Conservation (phyloP, 495 filamentous ascomycete species). For the Aspergillus bertholletiae region DNA sequence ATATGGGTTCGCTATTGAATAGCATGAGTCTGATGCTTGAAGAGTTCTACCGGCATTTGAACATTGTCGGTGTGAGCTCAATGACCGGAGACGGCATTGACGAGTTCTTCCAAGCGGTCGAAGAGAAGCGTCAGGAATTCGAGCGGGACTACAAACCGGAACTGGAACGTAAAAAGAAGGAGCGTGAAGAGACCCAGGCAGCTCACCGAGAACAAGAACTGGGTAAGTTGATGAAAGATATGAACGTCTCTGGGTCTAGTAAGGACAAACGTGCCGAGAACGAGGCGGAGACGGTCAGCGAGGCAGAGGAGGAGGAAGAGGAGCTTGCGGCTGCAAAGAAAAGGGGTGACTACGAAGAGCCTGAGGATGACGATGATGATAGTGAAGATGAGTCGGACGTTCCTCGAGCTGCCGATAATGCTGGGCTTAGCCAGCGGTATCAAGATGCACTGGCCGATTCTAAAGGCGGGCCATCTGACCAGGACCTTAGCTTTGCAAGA, state of each 20-base stretch:
- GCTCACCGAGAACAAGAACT: conserved; percentile 73
- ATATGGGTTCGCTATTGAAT: conserved; percentile 95
- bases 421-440: conserved; percentile 44
- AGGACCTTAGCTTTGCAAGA: conserved; percentile 47
- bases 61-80: conserved; percentile 86
- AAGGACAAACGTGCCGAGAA: conserved; percentile 23
- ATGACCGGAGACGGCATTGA: conserved; percentile 90
- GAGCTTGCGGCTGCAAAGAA: conserved; percentile 11
- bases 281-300: conserved; percentile 48
- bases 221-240: conserved; percentile 89
- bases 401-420: conserved; percentile 31
- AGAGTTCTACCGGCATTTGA: conserved; percentile 93
- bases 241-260: conserved; percentile 64
- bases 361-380: conserved; percentile 26
- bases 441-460: conserved; percentile 38
- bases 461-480: conserved; percentile 25
- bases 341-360: conserved; percentile 24
- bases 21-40: conserved; percentile 97
- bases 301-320: conserved; percentile 47
- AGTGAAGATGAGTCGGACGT: conserved; percentile 34
- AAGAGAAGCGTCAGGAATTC: conserved; percentile 85
- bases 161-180: conserved; percentile 71
- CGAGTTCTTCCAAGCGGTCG: conserved; percentile 87
- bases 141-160: conserved; percentile 89
- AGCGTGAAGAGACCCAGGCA: conserved; percentile 69